Evolutionary conservation across 2,329 filamentous ascomycete species (phyloP).

Genomic region (Blastomyces silverae): DNA sequence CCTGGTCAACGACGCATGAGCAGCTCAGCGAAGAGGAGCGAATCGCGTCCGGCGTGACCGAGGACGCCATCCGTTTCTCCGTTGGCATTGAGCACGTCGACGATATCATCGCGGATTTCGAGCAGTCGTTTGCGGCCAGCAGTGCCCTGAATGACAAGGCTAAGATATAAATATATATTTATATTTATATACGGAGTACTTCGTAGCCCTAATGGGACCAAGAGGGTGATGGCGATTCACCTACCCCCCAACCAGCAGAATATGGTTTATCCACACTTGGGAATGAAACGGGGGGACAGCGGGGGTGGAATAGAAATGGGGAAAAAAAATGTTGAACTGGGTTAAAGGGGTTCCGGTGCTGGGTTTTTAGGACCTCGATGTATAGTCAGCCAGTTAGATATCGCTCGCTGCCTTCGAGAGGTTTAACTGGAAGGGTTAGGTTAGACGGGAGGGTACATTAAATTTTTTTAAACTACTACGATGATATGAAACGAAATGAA

Average conservation of each 20-base stretch:
- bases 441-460: not conserved
- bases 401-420: not conserved
- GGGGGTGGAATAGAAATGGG: not conserved
- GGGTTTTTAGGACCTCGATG: not conserved
- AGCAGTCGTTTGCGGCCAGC: conserved; percentile 70
- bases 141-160: conserved; percentile 19
- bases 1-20: conserved; percentile 92
- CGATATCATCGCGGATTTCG: conserved; percentile 93
- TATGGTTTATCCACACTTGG: not conserved
- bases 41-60: conserved; percentile 68
- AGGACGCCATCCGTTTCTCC: conserved; percentile 89
- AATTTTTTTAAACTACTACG: not conserved
- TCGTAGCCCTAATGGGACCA: not conserved
- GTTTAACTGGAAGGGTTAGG: not conserved
- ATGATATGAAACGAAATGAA: not conserved
- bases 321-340: not conserved
- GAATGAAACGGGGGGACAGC: not conserved
- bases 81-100: conserved; percentile 96
- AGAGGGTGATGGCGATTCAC: not conserved
- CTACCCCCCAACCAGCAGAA: not conserved
- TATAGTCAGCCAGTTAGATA: not conserved
- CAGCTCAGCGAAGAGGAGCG: conserved; percentile 81
- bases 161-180: not conserved
- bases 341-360: not conserved
- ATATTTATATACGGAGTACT: too few relatives aligned